Percentiles rank a stretch among this genome's conserved stretches.
Evolutionary conservation across 1,284 basidiomycete species (phyloP).

Genomic region (Anthracocystis walkeri): DNA sequence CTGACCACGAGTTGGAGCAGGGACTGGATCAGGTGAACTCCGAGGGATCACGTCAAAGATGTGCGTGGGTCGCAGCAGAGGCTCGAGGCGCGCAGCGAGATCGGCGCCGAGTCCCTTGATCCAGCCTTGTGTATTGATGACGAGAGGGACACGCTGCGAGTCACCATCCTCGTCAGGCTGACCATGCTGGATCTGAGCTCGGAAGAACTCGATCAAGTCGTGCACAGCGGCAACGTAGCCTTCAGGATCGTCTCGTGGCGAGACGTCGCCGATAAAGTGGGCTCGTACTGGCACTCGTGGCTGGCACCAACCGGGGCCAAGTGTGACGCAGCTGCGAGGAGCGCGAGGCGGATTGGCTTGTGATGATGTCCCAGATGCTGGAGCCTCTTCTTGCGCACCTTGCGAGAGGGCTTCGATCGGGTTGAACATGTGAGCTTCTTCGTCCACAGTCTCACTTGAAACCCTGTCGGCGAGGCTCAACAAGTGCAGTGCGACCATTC

Average conservation of each 20-base stretch:
- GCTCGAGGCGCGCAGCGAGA: slow-evolving; percentile 79
- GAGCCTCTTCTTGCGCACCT: not conserved
- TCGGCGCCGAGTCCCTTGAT: slow-evolving; percentile 91
- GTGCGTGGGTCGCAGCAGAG: slow-evolving; percentile 76
- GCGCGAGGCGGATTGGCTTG: not conserved
- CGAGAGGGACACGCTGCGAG: slow-evolving; percentile 74
- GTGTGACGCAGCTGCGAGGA: slow-evolving; percentile 17
- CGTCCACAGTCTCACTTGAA: not conserved
- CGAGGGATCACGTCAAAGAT: slow-evolving; percentile 73
- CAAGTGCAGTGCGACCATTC: slow-evolving; percentile 83
- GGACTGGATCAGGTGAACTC: slow-evolving; percentile 14
- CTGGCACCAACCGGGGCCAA: slow-evolving; percentile 63
- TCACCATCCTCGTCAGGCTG: slow-evolving; percentile 6
- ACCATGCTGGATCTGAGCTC: slow-evolving; percentile 24
- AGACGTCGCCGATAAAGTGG: slow-evolving; percentile 84
- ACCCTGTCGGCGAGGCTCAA: slow-evolving; percentile 67
- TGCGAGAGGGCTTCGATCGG: not conserved
- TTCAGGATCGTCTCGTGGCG: slow-evolving; percentile 83
- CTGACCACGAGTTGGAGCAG: slow-evolving; percentile 21
- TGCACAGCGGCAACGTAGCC: slow-evolving; percentile 80
- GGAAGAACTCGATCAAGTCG: slow-evolving; percentile 77
- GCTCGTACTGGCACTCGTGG: slow-evolving; percentile 78
- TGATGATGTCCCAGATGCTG: not conserved
- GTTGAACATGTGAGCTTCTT: not conserved
- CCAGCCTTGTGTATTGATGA: slow-evolving; percentile 98